A percentile compares a stretch with the other conserved stretches of the same genome.
These are phyloP conservation scores for Metschnikowia vanudenii DNA, from an alignment of 805 yeast species.

Conservation along the genomic window DNA sequence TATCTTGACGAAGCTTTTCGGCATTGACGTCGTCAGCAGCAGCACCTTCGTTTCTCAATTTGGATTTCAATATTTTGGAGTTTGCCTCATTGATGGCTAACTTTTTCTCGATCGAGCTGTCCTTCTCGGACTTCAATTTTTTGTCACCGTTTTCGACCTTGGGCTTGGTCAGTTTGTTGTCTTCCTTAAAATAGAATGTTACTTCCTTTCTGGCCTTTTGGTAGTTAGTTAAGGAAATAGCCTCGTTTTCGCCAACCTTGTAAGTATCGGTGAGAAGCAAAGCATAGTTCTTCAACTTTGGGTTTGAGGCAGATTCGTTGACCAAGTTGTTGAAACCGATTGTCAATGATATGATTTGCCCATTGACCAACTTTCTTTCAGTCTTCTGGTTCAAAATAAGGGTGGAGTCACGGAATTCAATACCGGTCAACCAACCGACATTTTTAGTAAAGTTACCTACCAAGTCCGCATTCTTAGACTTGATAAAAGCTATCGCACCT, in stretches of 20 bases:
- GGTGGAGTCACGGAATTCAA: conserved; percentile 81
- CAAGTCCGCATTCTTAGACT: conserved; percentile 61
- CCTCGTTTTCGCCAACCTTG: conserved; percentile 60
- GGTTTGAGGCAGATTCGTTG: conserved; percentile 44
- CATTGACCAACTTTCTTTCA: conserved; percentile 64
- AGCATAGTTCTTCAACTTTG: conserved; percentile 60
- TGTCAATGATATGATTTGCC: conserved; percentile 71
- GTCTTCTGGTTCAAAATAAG: conserved; percentile 72
- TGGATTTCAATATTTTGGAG: conserved; percentile 73
- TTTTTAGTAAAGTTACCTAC: conserved; percentile 66
- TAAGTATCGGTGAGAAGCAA: conserved; percentile 79
- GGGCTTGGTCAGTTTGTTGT: conserved; percentile 46
- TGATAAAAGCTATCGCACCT: conserved; percentile 59
- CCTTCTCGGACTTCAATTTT: conserved; percentile 41
- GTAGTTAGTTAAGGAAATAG: conserved; percentile 68
- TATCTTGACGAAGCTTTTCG: conserved; percentile 76
- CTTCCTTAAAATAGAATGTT: conserved; percentile 79
- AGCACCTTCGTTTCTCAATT: conserved; percentile 71
- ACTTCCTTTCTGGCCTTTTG: conserved; percentile 71
- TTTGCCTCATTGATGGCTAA: conserved; percentile 34
- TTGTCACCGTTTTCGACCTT: conserved; percentile 19
- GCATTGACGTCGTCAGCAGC: conserved; percentile 65
- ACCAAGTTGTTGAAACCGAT: conserved; percentile 71
- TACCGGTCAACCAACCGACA: conserved; percentile 85
- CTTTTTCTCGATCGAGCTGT: conserved; percentile 30